A percentile compares a stretch with the other conserved stretches of the same genome.
Conservation (phyloP, 2,329 filamentous ascomycete genomes). For the Dothideomycetes sp. region DNA sequence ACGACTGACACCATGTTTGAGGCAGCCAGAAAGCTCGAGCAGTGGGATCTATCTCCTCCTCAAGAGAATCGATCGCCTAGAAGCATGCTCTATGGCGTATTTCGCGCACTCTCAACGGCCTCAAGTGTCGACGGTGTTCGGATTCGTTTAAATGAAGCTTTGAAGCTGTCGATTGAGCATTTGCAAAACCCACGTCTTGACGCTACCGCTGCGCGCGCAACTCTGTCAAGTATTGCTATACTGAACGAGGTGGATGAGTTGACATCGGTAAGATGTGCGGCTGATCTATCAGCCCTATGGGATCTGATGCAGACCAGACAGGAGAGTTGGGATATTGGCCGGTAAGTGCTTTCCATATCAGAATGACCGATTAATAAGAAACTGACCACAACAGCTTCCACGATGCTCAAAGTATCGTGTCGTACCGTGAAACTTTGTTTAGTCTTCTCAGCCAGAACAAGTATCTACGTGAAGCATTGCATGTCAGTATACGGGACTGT, state of each 20-base stretch:
- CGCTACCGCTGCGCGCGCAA: conserved; percentile 44
- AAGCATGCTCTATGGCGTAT: conserved; percentile 67
- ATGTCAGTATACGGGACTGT: conserved; percentile 53
- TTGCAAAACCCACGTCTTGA: conserved; percentile 24
- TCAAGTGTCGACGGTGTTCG: conserved; percentile 46
- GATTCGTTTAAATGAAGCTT: conserved; percentile 1
- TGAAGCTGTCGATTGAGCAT: not conserved
- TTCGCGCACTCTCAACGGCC: conserved; percentile 67
- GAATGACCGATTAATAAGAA: not conserved
- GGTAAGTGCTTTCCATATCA: conserved; percentile 43
- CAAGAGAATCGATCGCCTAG: conserved; percentile 37
- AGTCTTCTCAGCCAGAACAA: conserved; percentile 65
- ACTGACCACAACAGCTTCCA: conserved; percentile 46
- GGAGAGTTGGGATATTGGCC: conserved; percentile 71
- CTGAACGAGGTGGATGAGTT: conserved; percentile 76
- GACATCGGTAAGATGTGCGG: conserved; percentile 39
- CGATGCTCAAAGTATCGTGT: conserved; percentile 71
- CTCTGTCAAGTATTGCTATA: conserved; percentile 57
- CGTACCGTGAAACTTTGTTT: conserved; percentile 73
- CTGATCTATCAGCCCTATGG: conserved; percentile 55
- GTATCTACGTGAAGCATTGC: conserved; percentile 52
- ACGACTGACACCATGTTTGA: conserved; percentile 65
- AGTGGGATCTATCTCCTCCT: conserved; percentile 83
- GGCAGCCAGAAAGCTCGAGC: conserved; percentile 72
- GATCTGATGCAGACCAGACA: conserved; percentile 54